phyloP scores from a whole-genome alignment of 2,329 filamentous ascomycete species.

The Cladophialophora immunda region DNA sequence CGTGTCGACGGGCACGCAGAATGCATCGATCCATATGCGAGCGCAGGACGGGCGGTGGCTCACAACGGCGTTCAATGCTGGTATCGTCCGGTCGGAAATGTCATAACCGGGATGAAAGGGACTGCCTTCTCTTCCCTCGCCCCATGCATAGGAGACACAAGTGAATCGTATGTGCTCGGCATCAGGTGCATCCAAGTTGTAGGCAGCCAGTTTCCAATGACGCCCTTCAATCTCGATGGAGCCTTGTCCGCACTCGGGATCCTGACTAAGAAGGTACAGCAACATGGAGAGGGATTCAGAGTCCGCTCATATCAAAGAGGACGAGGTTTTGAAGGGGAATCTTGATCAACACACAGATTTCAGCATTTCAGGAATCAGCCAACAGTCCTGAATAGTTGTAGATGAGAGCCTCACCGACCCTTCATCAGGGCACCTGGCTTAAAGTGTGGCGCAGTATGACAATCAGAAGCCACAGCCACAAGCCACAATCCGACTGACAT shows the following conservation, averaged over 20 bases:
- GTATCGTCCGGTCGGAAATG: conserved; percentile 22
- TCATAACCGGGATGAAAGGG: conserved; percentile 4
- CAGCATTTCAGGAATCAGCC: no score
- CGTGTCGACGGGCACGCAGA: conserved; percentile 23
- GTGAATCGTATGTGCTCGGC: conserved; percentile 17
- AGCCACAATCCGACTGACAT: no score
- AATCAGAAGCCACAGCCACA: no score
- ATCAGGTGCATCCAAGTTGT: conserved; percentile 7
- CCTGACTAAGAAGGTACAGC: conserved; percentile 18
- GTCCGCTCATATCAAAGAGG: background rate
- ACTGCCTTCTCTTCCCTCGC: conserved; percentile 11
- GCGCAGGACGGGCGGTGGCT: conserved; percentile 5
- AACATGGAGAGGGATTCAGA: background rate
- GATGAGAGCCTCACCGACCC: no score
- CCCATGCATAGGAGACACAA: conserved; percentile 30
- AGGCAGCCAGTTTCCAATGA: conserved; percentile 7
- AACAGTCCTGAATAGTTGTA: no score
- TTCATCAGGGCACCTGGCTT: no score
- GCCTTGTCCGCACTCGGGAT: background rate
- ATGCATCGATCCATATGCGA: conserved; percentile 26
- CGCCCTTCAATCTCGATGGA: conserved; percentile 16
- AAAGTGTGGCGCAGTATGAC: no score
- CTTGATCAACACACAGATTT: no score
- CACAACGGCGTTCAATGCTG: conserved; percentile 19
- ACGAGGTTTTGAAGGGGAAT: no score